Evolutionary conservation across 257 asterid genomes (phyloP).

Genomic region (Solanum pimpinellifolium): DNA sequence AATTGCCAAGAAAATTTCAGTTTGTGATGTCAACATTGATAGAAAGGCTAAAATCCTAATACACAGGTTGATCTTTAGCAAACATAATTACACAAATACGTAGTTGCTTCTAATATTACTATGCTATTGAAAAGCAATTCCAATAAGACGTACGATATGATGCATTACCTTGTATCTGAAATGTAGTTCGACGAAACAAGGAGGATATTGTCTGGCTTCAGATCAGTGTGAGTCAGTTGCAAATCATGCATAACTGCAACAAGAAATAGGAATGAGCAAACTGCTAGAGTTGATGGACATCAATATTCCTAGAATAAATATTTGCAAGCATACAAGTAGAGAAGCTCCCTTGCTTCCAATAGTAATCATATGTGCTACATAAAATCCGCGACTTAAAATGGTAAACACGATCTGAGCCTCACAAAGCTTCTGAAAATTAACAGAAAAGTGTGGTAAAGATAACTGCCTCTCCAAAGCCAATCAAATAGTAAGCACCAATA

Average conservation of each 20-base stretch:
- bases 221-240: constrained; percentile 78
- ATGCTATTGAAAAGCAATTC: neutral
- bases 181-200: constrained; percentile 68
- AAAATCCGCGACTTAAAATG: neutral
- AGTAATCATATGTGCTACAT: neutral
- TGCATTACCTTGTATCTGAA: constrained; percentile 49
- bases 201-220: constrained; percentile 93
- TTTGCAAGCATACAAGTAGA: neutral
- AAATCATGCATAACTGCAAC: constrained; percentile 88
- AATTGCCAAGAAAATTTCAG: neutral
- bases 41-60: neutral
- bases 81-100: neutral
- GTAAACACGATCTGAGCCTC: neutral
- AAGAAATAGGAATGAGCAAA: constrained; percentile 1
- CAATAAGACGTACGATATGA: neutral
- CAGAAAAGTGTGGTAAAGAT: constrained; percentile 28
- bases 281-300: neutral
- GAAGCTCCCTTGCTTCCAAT: neutral
- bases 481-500: neutral
- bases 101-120: neutral
- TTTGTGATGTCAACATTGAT: neutral
- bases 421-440: neutral
- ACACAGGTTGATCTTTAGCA: neutral
- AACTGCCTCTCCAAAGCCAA: neutral
- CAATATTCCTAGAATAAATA: neutral